Evolutionary conservation across 1,139 yeast genomes (phyloP).

Genomic region (Geotrichum reessii): DNA sequence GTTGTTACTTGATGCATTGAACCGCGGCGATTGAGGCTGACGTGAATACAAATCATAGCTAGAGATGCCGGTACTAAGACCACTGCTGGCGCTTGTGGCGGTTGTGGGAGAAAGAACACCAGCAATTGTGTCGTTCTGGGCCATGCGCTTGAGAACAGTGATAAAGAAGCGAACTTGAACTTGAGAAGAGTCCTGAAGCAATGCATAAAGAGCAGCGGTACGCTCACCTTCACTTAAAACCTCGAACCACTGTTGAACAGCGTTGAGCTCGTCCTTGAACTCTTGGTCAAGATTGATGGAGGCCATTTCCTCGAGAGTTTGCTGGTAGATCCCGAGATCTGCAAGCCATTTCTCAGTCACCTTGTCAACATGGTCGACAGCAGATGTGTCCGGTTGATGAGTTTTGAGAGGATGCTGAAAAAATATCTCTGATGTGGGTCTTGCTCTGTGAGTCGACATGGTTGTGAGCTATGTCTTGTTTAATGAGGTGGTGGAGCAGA

Average conservation of each 20-base stretch:
- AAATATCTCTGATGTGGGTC: constrained; percentile 30
- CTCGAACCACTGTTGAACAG: constrained; percentile 40
- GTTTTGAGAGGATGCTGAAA: constrained; percentile 8
- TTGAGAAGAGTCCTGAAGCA: constrained; percentile 33
- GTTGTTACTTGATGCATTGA: not conserved
- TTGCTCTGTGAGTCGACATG: constrained; percentile 21
- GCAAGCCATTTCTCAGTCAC: constrained; percentile 36
- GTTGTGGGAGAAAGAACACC: constrained; percentile 10
- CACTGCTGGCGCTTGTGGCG: not conserved
- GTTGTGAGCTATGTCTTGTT: not conserved
- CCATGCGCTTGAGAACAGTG: constrained; percentile 36
- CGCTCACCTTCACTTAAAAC: constrained; percentile 36
- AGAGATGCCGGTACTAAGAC: not conserved
- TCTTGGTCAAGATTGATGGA: constrained; percentile 29
- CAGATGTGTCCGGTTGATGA: constrained; percentile 1
- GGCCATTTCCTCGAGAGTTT: constrained; percentile 37
- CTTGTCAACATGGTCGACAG: constrained; percentile 24
- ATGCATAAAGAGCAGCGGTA: constrained; percentile 39
- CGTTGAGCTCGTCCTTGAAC: constrained; percentile 31
- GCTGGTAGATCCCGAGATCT: constrained; percentile 34
- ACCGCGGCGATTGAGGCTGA: not conserved
- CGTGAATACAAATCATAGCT: not conserved
- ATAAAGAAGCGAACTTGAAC: constrained; percentile 37
- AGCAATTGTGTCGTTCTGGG: constrained; percentile 28
- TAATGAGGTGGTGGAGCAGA: constrained; percentile 1